Percentiles rank a stretch among this genome's conserved stretches.
Evolutionary conservation across 2,329 filamentous ascomycete genomes (phyloP).

Genomic region (Plectosphaerella plurivora): DNA sequence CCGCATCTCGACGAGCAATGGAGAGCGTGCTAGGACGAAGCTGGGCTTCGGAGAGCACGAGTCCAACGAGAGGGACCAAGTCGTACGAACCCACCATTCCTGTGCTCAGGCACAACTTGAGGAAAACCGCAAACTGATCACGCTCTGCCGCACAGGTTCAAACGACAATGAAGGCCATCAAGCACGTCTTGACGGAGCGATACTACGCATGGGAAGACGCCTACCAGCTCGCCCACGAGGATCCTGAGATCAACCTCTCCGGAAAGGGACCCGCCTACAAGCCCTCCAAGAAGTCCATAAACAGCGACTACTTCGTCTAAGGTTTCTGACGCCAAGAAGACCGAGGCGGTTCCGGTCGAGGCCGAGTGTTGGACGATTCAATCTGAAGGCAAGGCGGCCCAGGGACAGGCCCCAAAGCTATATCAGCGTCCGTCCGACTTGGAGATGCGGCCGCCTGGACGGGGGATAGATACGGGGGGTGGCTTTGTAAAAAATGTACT

Average conservation of each 20-base stretch:
- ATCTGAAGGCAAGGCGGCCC: conserved; percentile 2
- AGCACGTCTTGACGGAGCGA: conserved; percentile 79
- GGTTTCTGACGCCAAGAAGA: conserved; percentile 10
- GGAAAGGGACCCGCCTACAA: conserved; percentile 43
- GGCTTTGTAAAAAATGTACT: too few relatives aligned
- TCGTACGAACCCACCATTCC: conserved; percentile 48
- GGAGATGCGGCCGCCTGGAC: too few relatives aligned
- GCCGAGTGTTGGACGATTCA: conserved; percentile 9
- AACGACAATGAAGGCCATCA: conserved; percentile 76
- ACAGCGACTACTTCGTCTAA: conserved; percentile 28
- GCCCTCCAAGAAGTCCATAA: conserved; percentile 29
- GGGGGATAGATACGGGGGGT: too few relatives aligned
- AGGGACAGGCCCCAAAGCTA: conserved; percentile 7
- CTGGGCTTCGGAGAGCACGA: conserved; percentile 73
- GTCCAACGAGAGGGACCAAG: conserved; percentile 54
- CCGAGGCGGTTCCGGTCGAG: neutral
- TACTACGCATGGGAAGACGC: conserved; percentile 86
- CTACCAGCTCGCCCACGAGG: conserved; percentile 56
- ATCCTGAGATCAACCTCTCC: conserved; percentile 62
- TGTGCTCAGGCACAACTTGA: neutral
- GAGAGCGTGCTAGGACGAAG: conserved; percentile 63
- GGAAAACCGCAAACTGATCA: neutral
- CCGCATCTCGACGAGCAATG: conserved; percentile 71
- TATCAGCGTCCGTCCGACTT: neutral
- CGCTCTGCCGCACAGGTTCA: conserved; percentile 52